Evolutionary conservation across 352 stramenopile genomes (phyloP), one percentile per base, ranked within the genome.

Genomic region (Phytophthora aleatoria): DNA sequence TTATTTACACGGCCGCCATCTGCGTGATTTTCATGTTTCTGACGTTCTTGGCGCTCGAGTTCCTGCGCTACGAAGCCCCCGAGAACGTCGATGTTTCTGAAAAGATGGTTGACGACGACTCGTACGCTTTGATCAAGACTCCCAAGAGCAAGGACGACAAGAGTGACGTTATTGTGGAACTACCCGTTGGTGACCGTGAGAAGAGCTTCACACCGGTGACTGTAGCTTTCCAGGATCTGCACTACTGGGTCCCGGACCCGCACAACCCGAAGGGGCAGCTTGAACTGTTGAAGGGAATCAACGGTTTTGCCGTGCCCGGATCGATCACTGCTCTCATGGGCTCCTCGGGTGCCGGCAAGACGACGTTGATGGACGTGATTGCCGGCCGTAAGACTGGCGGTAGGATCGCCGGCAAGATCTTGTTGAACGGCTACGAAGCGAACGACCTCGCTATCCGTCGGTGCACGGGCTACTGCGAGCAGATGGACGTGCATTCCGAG

Each of bases 331-430:
- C 78, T 16, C 59, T 89, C 33, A 85, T 86, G 71, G 80, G 80
- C 1, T 76, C 74, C 1, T 76, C 69, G 1, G 82, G 84, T 47
- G 80, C 65, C 42, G 59, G 58, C 2, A 69, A 73, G 43, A 73
- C 65, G 9, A 73, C 65, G 4, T 33, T 73, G 73, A 89, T 97
- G 66, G 91, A 98, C 71, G 91, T 97, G 7, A 90, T 98, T 43
- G 88, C 92, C 9, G 72, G 94, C 27, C 77, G 93, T 44, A 98
- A 48, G 42, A 48, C 42, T 26, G 79, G 77, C 13, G 92, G 93
- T 15, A 80, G 50, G 8, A 85, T 97, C 51, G 65, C 60, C 28
- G 91, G 92, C 30, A 69, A 94, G 12, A 83, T 98, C 55, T 11
- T 50, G 8, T 13, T 50, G 24, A 56, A 56, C 11, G 50, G 50